Evolutionary conservation across 73 alveolate genomes (phyloP).

Genomic region (Effrenium voratum): DNA sequence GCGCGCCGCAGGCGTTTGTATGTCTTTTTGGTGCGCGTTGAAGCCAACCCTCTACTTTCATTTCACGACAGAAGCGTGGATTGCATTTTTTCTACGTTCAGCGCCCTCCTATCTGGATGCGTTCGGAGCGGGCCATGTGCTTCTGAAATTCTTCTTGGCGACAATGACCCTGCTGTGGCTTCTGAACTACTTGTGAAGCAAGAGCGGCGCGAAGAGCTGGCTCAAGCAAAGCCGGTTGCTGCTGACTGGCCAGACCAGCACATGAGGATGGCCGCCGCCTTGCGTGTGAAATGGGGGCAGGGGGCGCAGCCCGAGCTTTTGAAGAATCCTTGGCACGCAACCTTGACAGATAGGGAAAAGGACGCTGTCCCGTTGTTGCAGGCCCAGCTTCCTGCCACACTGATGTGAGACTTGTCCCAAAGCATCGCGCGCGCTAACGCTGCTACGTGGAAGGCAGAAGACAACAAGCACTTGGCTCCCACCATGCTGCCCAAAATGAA

Average conservation of each 20-base stretch:
- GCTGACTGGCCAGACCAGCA: constrained; percentile 41
- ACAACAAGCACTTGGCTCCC: background rate
- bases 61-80: background rate
- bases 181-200: constrained; percentile 19
- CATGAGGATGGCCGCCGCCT: background rate
- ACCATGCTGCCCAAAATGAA: constrained; percentile 16
- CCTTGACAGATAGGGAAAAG: constrained; percentile 20
- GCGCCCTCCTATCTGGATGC: constrained; percentile 19
- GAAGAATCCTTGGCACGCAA: background rate
- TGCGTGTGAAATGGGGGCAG: constrained; percentile 33
- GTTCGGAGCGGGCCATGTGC: background rate
- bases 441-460: background rate
- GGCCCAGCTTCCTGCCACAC: background rate
- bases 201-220: too few relatives aligned
- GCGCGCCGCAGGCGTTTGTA: constrained; percentile 43
- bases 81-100: background rate
- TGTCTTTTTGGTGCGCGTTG: background rate
- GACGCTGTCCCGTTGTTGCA: constrained; percentile 14
- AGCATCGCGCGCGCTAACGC: constrained; percentile 9
- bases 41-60: constrained; percentile 7
- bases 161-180: background rate
- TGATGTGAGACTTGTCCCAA: constrained; percentile 28
- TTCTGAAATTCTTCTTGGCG: background rate
- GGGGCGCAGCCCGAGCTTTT: background rate
- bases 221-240: background rate